phyloP scores from a whole-genome alignment of 2,329 filamentous ascomycete species.

The Cordyceps tenuipes region DNA sequence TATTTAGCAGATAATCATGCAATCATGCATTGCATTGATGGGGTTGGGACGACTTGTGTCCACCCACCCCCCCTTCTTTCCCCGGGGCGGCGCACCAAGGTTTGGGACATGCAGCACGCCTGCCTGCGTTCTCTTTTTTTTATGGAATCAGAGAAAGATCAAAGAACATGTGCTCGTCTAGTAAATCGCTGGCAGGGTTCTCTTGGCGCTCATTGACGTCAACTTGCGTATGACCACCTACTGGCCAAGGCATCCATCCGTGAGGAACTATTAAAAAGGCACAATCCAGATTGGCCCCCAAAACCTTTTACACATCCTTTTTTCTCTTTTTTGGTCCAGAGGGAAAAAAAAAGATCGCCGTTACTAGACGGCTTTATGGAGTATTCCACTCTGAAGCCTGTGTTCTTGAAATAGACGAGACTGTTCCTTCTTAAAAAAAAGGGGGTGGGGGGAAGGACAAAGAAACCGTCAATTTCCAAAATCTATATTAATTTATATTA shows the following conservation, averaged over 20 bases:
- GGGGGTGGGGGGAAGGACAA: background rate
- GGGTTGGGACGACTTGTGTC: background rate
- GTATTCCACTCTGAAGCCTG: background rate
- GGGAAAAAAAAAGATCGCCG: background rate
- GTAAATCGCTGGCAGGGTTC: no score
- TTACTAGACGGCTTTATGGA: background rate
- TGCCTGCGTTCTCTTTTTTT: no score
- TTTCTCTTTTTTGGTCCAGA: no score
- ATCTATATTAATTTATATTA: background rate
- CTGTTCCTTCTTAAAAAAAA: no score
- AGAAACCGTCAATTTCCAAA: background rate
- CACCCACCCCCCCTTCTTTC: no score
- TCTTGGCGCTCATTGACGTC: background rate
- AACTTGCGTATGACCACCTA: background rate
- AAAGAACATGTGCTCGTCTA: no score
- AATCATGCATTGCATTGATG: background rate
- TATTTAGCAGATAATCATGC: no score
- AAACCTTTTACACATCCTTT: background rate
- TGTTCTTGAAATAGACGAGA: background rate
- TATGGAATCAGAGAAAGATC: no score
- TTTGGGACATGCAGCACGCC: background rate
- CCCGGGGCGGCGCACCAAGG: no score
- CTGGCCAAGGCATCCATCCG: no score
- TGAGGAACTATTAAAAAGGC: background rate
- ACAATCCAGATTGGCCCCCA: background rate